Evolutionary conservation across 768 basidiomycete species (phyloP), one percentile per base, ranked within the genome.

Genomic region (Chlorophyllum brunneum): DNA sequence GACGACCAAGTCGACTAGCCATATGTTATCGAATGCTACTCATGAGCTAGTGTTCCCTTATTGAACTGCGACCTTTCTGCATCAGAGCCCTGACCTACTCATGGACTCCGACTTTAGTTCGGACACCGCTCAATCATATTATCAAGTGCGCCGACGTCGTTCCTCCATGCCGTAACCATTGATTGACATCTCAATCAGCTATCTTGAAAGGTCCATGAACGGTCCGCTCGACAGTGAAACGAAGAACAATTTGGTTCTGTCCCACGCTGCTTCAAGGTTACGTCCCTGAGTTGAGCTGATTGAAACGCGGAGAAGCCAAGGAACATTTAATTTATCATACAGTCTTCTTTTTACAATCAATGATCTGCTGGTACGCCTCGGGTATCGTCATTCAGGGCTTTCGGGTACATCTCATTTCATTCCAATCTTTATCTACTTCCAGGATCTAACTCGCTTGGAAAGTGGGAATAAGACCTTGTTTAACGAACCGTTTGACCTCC

Each of bases 321-420:
- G 34, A 47, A 24, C 16, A 18, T 15, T 40, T 41, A 30, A 11
- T 43, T 36, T 27, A 38, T 46, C 47, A 27, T 43, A 20, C 60
- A 82, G 82, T 52, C 68, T 92, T 18, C 67, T 92, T 3, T 91
- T 89, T 69, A 88, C 88, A 3, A 89, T 92, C 65, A 91, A 91
- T 63, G 88, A 92, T 65, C 70, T 92, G 8, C 71, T 92, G 60
- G 80, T 82, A 48, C 11, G 70, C 58, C 10, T 23, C 18, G 18
- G 37, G n/a, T 37, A 4, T 45, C 29, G 18, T 50, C 47, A 31
- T 22, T 6, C 23, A n/a, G 36, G 33, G 31, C 6, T 4, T 20
- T 1, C 15, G n/a, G 11, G 2, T 20, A 6, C 16, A 20, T 39
- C 26, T 33, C 11, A 42, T 18, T 51, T 33, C 11, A 4, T 29